Evolutionary conservation across 257 asterid species (phyloP), one percentile per base, ranked within the genome.

Genomic region (Petrea volubilis): DNA sequence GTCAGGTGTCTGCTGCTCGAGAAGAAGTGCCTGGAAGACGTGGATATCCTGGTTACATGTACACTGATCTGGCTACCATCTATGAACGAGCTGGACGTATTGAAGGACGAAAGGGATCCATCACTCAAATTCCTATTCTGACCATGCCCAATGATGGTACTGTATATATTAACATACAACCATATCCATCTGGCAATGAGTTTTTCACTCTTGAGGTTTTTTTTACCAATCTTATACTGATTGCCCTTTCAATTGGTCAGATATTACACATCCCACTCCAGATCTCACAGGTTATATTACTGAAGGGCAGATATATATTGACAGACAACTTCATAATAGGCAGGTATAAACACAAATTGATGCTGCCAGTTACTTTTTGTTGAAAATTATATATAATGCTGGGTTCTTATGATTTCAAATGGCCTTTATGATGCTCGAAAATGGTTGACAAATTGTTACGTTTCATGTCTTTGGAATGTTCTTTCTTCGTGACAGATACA

Each of bases 141-240:
- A 94, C 98, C 71, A 94, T 94, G 98, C 98, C 98, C 17, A 94
- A 94, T 81, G 98, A 94, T 80, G 98, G 98, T 94, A 83, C 70
- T 17, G 21, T 13, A 28, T 25, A 47, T 59, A 17, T 43, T 34
- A 21, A 61, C 67, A 51, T 24, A 67, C 31, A 14, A 47, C 68
- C 49, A 21, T 28, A 44, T 36, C 68, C 13, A 52, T 36, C 50
- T 52, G 34, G n/a, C 15, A 51, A 41, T 66, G 62, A 38, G 17
- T 53, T 31, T 2, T 18, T 36, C 34, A n/a, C 58, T 50, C 60
- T 56, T 24, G 24, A 36, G 27, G 46, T 29, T 52, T 57, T 67
- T 61, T 36, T 17, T 52, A 18, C 64, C 66, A 43, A 40, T 27
- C 68, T 69, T 41, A 67, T 53, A 21, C 58, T 68, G 5, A 59